These are phyloP conservation scores for Ustanciosporium gigantosporum DNA, from an alignment of 1,284 basidiomycete species.

Conservation along the genomic window DNA sequence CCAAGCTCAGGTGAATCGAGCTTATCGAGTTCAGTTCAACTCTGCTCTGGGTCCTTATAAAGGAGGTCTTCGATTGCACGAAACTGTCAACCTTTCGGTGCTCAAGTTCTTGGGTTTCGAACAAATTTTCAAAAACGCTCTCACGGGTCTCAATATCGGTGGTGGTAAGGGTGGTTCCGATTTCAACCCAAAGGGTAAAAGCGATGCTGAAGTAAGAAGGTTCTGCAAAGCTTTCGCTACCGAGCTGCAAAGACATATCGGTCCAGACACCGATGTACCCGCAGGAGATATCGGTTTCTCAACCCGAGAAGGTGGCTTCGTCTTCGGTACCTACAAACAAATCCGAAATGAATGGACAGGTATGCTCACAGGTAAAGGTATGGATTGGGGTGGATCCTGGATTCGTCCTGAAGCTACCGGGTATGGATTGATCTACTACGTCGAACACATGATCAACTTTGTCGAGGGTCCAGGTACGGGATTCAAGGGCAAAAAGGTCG, in stretches of 20 bases:
- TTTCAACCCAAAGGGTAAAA: constrained; percentile 82
- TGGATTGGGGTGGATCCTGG: constrained; percentile 67
- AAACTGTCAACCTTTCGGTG: constrained; percentile 79
- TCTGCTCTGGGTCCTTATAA: constrained; percentile 82
- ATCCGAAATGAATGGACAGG: constrained; percentile 76
- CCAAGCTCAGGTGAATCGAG: constrained; percentile 72
- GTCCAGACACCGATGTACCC: constrained; percentile 74
- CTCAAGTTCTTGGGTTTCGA: constrained; percentile 85
- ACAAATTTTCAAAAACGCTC: constrained; percentile 81
- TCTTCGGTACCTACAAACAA: constrained; percentile 69
- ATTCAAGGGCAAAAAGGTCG: constrained; percentile 68
- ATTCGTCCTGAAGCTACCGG: constrained; percentile 62
- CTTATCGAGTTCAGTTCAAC: constrained; percentile 81
- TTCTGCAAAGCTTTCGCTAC: constrained; percentile 65
- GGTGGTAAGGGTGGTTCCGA: constrained; percentile 69
- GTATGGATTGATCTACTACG: constrained; percentile 79
- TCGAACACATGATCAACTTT: constrained; percentile 68
- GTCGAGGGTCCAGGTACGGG: constrained; percentile 58
- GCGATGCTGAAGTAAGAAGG: constrained; percentile 74
- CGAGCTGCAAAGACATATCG: constrained; percentile 53
- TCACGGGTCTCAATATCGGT: constrained; percentile 77
- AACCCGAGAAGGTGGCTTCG: constrained; percentile 59
- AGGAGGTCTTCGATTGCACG: constrained; percentile 79
- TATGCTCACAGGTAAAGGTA: constrained; percentile 77
- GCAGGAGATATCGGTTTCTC: constrained; percentile 77